phyloP scores from a whole-genome alignment of 2,329 filamentous ascomycete species.

The Epichloe hybrida region DNA sequence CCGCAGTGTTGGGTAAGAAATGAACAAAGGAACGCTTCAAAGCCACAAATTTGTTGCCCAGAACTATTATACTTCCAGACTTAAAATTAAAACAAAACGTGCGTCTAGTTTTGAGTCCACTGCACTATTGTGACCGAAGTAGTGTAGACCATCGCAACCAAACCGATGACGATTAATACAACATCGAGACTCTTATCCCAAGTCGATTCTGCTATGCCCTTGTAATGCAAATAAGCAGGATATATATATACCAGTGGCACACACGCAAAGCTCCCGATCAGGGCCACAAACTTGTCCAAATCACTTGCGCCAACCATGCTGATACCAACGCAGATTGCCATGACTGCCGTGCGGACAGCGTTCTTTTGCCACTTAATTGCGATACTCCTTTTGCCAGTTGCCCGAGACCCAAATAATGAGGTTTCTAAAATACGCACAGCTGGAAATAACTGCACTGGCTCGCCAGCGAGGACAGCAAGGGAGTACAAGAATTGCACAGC shows the following conservation, averaged over 20 bases:
- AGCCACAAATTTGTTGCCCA: no score
- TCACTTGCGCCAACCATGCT: constrained; percentile 53
- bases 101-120: constrained; percentile 15
- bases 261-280: constrained; percentile 62
- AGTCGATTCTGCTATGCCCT: constrained; percentile 45
- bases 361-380: constrained; percentile 70
- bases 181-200: constrained; percentile 46
- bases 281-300: constrained; percentile 59
- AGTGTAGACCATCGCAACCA: constrained; percentile 58
- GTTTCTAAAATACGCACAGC: constrained; percentile 59
- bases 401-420: constrained; percentile 50
- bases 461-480: constrained; percentile 57
- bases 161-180: constrained; percentile 47
- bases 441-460: constrained; percentile 63
- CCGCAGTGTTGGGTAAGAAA: no score
- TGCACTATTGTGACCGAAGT: constrained; percentile 43
- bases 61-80: not conserved
- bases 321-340: constrained; percentile 45
- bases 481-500: constrained; percentile 64
- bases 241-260: constrained; percentile 69
- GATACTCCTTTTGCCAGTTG: constrained; percentile 47
- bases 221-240: constrained; percentile 57
- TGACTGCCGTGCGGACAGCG: constrained; percentile 42
- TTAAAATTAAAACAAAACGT: no score
- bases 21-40: no score